Conservation (phyloP, 1,284 basidiomycete species). For the Trichosporon ovoides region DNA sequence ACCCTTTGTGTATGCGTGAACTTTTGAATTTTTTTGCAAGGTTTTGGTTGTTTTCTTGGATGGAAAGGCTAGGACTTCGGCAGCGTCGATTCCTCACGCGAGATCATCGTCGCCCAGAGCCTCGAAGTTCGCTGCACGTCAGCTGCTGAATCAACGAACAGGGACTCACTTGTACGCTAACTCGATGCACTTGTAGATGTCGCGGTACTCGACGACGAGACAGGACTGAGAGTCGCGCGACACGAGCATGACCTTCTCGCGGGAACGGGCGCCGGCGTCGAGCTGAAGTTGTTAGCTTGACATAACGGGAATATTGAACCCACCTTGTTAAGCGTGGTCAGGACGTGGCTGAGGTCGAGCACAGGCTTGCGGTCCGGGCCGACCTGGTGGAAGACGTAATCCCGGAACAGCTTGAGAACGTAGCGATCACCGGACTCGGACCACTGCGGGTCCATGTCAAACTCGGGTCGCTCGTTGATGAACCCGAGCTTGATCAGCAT, state of each 20-base stretch:
- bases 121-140: not conserved
- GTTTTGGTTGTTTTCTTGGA: not conserved
- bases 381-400: constrained; percentile 97
- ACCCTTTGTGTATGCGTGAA: not conserved
- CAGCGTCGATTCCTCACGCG: too few relatives aligned
- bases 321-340: constrained; percentile 85
- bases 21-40: constrained; percentile 2
- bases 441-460: constrained; percentile 91
- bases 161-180: constrained; percentile 61
- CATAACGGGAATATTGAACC: constrained; percentile 7
- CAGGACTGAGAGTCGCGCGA: constrained; percentile 81
- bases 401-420: constrained; percentile 95
- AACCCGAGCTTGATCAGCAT: constrained; percentile 92
- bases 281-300: constrained; percentile 11
- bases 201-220: constrained; percentile 90
- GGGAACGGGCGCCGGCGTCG: constrained; percentile 54
- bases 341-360: constrained; percentile 83
- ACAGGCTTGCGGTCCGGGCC: constrained; percentile 86
- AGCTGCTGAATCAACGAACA: not conserved
- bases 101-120: not conserved
- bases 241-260: constrained; percentile 91
- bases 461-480: constrained; percentile 98
- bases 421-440: constrained; percentile 97
- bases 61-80: too few relatives aligned
- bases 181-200: constrained; percentile 80